A percentile compares a stretch with the other conserved stretches of the same genome.
Conservation (phyloP, 2,329 filamentous ascomycete species). For the Thermochaetoides dissita region DNA sequence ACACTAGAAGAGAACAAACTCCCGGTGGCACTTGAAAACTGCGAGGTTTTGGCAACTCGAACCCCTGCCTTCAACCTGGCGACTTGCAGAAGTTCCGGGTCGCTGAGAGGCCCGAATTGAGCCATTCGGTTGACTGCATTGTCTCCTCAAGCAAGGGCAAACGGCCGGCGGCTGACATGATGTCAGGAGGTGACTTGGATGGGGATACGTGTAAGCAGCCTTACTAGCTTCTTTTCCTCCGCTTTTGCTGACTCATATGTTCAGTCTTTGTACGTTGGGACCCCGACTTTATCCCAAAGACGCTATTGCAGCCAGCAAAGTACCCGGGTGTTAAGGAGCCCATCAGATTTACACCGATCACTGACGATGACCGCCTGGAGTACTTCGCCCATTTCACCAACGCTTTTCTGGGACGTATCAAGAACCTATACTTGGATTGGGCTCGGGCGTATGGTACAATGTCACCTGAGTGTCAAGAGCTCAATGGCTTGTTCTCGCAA, state of each 20-base stretch:
- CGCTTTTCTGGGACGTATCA: conserved; percentile 24
- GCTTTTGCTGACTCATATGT: not conserved
- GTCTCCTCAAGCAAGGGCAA: conserved; percentile 25
- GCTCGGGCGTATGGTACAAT: conserved; percentile 23
- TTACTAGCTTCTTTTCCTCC: not conserved
- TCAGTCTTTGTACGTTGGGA: conserved; percentile 29
- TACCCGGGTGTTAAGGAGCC: conserved; percentile 27
- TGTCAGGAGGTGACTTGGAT: conserved; percentile 29
- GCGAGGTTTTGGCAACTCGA: conserved; percentile 27
- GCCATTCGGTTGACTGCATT: conserved; percentile 27
- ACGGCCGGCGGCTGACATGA: conserved; percentile 25
- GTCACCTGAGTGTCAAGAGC: conserved; percentile 25
- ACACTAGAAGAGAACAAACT: conserved; percentile 23
- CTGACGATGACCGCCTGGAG: conserved; percentile 23
- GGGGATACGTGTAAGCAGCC: conserved; percentile 24
- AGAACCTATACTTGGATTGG: conserved; percentile 29
- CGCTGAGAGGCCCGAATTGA: conserved; percentile 21
- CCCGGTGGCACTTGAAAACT: conserved; percentile 20
- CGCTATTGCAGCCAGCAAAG: conserved; percentile 22
- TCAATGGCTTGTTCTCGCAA: conserved; percentile 27
- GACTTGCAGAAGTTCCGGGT: conserved; percentile 29
- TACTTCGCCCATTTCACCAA: conserved; percentile 28
- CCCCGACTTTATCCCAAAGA: conserved; percentile 24
- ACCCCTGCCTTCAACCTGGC: conserved; percentile 29
- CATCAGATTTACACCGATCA: conserved; percentile 22